phyloP scores from a whole-genome alignment of 1,284 basidiomycete genomes.

The Termitomyces sp. region DNA sequence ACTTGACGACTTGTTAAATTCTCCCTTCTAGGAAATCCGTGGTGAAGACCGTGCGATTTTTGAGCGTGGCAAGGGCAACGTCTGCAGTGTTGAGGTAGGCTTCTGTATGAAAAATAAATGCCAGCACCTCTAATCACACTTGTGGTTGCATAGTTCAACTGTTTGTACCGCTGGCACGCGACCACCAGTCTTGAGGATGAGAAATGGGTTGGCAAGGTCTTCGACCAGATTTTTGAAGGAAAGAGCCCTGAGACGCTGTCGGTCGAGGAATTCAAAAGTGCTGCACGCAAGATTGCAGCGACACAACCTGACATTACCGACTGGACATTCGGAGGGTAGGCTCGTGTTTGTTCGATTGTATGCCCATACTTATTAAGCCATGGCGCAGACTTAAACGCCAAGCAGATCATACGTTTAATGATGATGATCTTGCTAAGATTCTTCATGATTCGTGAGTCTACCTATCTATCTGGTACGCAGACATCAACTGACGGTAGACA shows the following conservation, averaged over 20 bases:
- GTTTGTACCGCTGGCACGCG: conserved; percentile 79
- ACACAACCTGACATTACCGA: conserved; percentile 44
- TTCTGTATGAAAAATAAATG: not conserved
- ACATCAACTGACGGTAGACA: not conserved
- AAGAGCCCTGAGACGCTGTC: conserved; percentile 53
- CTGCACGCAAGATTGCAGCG: conserved; percentile 34
- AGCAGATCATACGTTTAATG: conserved; percentile 58
- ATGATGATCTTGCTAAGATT: conserved; percentile 65
- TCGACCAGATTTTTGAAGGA: conserved; percentile 47
- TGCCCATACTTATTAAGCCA: conserved; percentile 7
- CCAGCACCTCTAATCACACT: not conserved
- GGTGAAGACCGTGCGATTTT: conserved; percentile 55
- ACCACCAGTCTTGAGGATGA: conserved; percentile 68
- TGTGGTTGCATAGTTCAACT: conserved; percentile 58
- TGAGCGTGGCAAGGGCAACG: conserved; percentile 72
- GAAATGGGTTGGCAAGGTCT: conserved; percentile 53
- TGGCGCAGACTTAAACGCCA: conserved; percentile 53
- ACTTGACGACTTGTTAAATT: not conserved
- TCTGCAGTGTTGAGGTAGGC: conserved; percentile 69
- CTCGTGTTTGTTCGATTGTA: not conserved
- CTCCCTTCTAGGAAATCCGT: conserved; percentile 52
- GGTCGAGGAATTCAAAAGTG: conserved; percentile 52
- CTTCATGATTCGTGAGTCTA: conserved; percentile 61
- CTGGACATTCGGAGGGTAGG: conserved; percentile 67
- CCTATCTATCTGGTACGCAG: not conserved